Evolutionary conservation across 202 grass and related monocot species (phyloP).

Genomic region (Panicum virgatum): DNA sequence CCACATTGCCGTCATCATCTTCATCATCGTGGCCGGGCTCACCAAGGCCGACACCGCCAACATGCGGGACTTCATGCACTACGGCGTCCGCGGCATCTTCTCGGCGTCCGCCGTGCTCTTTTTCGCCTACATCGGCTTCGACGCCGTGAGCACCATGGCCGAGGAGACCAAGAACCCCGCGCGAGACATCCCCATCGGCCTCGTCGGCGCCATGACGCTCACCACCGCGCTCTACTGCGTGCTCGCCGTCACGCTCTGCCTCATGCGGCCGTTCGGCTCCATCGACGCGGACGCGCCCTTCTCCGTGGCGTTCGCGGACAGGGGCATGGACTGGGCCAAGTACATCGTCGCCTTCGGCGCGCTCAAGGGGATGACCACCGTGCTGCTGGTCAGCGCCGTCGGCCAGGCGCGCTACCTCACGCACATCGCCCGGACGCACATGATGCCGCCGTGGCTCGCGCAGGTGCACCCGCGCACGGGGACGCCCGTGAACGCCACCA

Average conservation of each 20-base stretch:
- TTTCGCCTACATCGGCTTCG: slow-evolving; percentile 88
- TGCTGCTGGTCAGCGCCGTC: slow-evolving; percentile 82
- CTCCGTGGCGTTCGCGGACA: slow-evolving; percentile 58
- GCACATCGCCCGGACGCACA: slow-evolving; percentile 83
- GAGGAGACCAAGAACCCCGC: slow-evolving; percentile 84
- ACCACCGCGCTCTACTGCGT: slow-evolving; percentile 66
- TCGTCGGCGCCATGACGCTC: slow-evolving; percentile 65
- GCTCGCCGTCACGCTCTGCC: slow-evolving; percentile 68
- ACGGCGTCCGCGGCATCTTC: slow-evolving; percentile 60
- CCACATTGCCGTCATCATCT: slow-evolving; percentile 63
- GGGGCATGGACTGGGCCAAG: slow-evolving; percentile 70
- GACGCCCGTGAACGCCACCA: slow-evolving; percentile 77
- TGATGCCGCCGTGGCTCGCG: slow-evolving; percentile 81
- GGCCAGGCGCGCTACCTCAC: slow-evolving; percentile 88
- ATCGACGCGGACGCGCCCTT: slow-evolving; percentile 63
- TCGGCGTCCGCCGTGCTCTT: slow-evolving; percentile 72
- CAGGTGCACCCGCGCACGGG: slow-evolving; percentile 61
- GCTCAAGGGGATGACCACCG: slow-evolving; percentile 99
- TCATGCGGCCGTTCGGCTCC: slow-evolving; percentile 44
- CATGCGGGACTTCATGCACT: slow-evolving; percentile 51
- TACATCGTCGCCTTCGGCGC: slow-evolving; percentile 87
- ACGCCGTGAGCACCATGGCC: slow-evolving; percentile 88
- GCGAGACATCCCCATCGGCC: slow-evolving; percentile 76
- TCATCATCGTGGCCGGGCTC: slow-evolving; percentile 73
- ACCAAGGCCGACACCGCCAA: slow-evolving; percentile 67